phyloP scores from a whole-genome alignment of 768 basidiomycete genomes.

The Amanita brunnescens region DNA sequence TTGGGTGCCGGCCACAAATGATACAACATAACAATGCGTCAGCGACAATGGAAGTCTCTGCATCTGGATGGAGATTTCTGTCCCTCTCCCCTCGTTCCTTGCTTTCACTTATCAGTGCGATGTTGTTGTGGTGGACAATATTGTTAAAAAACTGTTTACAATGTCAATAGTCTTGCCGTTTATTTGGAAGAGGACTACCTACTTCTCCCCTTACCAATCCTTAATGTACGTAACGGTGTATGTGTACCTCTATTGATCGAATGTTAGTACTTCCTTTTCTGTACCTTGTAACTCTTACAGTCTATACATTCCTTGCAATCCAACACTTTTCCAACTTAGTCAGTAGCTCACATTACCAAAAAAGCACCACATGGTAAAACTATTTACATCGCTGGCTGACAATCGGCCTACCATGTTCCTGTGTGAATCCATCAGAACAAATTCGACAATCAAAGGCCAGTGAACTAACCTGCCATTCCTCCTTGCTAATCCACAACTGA shows the following conservation, averaged over 20 bases:
- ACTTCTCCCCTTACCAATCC: not conserved
- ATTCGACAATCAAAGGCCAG: not conserved
- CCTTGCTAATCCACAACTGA: constrained; percentile 89
- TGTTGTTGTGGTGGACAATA: constrained; percentile 10
- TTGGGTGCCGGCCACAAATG: not conserved
- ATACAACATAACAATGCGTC: not conserved
- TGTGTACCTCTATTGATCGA: constrained; percentile 2
- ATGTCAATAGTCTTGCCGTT: not conserved
- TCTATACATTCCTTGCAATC: constrained; percentile 13
- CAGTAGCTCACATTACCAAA: not conserved
- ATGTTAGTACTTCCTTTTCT: not conserved
- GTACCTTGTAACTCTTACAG: constrained; percentile 5
- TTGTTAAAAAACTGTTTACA: constrained; percentile 9
- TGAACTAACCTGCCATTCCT: constrained; percentile 78
- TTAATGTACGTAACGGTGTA: not conserved
- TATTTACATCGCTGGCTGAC: constrained; percentile 84
- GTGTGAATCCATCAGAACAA: constrained; percentile 1
- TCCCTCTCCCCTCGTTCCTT: constrained; percentile 3
- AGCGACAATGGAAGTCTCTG: not conserved
- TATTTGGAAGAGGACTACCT: not conserved
- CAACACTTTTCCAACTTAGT: not conserved
- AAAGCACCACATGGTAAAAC: constrained; percentile 5
- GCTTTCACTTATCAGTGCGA: constrained; percentile 1
- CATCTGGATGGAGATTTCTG: constrained; percentile 1
- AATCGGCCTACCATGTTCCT: constrained; percentile 81